Base-by-base conservation (phyloP, 352 stramenopile species). In the Globisporangium alternatum region DNA sequence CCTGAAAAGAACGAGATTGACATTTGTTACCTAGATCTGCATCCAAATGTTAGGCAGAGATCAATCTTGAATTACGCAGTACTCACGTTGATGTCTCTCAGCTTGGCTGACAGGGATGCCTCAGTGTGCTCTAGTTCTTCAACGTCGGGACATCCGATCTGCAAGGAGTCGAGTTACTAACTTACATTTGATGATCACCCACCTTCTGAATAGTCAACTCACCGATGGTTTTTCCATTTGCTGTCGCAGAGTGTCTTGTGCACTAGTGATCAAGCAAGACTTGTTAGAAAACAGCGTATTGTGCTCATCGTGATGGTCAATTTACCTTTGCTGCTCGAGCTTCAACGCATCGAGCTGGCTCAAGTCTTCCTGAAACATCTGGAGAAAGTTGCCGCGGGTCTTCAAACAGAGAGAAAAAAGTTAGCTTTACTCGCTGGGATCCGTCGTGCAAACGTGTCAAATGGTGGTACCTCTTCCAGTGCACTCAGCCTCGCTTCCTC, bases 291-390 rank as follows among this genome's bases (percentile, higher is more conserved):
- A 2, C 1, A 59, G 1, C 31, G 8, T 2, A 13, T 4, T 10
- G 1, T 30, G 17, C 17, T 12, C n/a, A 35, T 21, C 12, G n/a
- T 5, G 17, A 22, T 56, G n/a, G 9, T 21, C 21, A 15, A 21
- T 13, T 22, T 25, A 63, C 57, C 57, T 63, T n/a, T 47, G 57
- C 22, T 63, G 57, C 31, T 63, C 57, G 55, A 54, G 57, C 25
- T 63, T 63, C 7, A 44, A 43, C 17, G 30, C 43, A 9, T 63
- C 44, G 17, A 53, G 13, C 43, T 63, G 44, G 33, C 57, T 25
- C 22, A 55, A 43, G 17, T 63, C 57, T 63, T 63, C 57, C 5
- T 48, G 30, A 22, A 49, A 37, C 57, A 63, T 63, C 8, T 30
- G 43, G 7, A 63, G 57, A 31, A 63, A 55, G 22, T 47, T 56